Percentiles rank a stretch among this genome's conserved stretches.
Evolutionary conservation across 495 filamentous ascomycete genomes (phyloP).

Genomic region (Evernia prunastri): DNA sequence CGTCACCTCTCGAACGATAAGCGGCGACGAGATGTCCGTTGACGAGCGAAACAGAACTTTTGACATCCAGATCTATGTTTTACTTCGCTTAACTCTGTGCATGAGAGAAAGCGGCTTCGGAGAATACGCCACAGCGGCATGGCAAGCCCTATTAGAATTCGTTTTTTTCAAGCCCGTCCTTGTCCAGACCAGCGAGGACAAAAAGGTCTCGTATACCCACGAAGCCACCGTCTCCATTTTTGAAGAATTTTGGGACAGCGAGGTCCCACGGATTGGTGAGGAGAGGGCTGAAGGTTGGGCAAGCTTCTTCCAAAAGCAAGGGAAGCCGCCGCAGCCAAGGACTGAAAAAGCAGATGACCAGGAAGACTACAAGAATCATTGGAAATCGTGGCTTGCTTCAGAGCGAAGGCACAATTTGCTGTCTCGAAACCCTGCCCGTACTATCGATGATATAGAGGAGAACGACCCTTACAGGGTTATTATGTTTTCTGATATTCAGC

Average conservation of each 20-base stretch:
- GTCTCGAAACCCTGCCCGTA: constrained; percentile 58
- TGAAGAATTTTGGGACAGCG: constrained; percentile 78
- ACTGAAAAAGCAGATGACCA: constrained; percentile 11
- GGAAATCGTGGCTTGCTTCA: constrained; percentile 52
- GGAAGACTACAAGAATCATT: constrained; percentile 24
- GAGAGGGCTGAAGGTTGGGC: constrained; percentile 62
- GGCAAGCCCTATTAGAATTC: constrained; percentile 79
- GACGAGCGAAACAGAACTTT: constrained; percentile 25
- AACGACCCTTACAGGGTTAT: constrained; percentile 76
- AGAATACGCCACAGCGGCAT: constrained; percentile 71
- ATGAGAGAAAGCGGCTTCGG: constrained; percentile 71
- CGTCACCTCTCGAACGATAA: constrained; percentile 37
- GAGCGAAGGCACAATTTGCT: constrained; percentile 47
- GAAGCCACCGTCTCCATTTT: constrained; percentile 34
- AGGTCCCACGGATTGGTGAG: constrained; percentile 76
- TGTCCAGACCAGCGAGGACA: constrained; percentile 13
- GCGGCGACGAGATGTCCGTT: background rate
- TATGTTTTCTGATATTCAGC: constrained; percentile 67
- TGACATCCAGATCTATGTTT: constrained; percentile 59
- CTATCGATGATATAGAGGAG: constrained; percentile 55
- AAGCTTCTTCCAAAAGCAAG: constrained; percentile 38
- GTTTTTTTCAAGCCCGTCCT: constrained; percentile 51
- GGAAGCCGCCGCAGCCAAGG: constrained; percentile 37
- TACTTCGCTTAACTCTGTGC: constrained; percentile 66
- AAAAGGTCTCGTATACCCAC: constrained; percentile 30